Evolutionary conservation across 148 eudicot species (phyloP).

Genomic region (Vaccinium vitisidaea): DNA sequence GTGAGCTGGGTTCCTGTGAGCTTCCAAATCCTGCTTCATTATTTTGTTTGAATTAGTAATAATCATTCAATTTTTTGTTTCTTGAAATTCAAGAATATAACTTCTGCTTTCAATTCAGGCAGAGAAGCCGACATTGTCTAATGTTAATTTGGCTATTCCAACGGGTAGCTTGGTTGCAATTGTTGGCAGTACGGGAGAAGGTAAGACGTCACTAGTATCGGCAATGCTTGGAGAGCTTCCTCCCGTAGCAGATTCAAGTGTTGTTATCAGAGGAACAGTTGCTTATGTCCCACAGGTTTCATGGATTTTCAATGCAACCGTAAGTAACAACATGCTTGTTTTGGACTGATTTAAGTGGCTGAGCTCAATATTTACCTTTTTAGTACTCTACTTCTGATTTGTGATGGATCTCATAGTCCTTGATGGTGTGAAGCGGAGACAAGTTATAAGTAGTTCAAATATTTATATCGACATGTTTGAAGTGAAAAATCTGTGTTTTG

Average conservation of each 20-base stretch:
- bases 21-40: background rate
- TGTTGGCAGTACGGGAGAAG: slow-evolving; percentile 97
- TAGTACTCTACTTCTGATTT: background rate
- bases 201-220: slow-evolving; percentile 90
- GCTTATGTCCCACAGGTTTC: slow-evolving; percentile 97
- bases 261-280: slow-evolving; percentile 75
- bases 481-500: background rate
- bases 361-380: background rate
- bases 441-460: background rate
- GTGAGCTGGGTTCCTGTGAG: background rate
- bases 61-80: background rate
- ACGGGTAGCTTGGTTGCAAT: slow-evolving; percentile 86
- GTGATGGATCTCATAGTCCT: background rate
- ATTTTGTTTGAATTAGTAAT: background rate
- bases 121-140: slow-evolving; percentile 71
- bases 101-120: slow-evolving; percentile 40
- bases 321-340: slow-evolving; percentile 35
- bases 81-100: background rate
- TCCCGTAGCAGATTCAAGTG: slow-evolving; percentile 51
- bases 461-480: background rate
- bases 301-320: slow-evolving; percentile 98
- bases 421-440: background rate
- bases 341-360: background rate
- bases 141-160: slow-evolving; percentile 77
- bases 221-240: slow-evolving; percentile 99